A percentile compares a stretch with the other conserved stretches of the same genome.
Evolutionary conservation across 2,329 filamentous ascomycete species (phyloP).

Genomic region (Xylariaceae sp.): DNA sequence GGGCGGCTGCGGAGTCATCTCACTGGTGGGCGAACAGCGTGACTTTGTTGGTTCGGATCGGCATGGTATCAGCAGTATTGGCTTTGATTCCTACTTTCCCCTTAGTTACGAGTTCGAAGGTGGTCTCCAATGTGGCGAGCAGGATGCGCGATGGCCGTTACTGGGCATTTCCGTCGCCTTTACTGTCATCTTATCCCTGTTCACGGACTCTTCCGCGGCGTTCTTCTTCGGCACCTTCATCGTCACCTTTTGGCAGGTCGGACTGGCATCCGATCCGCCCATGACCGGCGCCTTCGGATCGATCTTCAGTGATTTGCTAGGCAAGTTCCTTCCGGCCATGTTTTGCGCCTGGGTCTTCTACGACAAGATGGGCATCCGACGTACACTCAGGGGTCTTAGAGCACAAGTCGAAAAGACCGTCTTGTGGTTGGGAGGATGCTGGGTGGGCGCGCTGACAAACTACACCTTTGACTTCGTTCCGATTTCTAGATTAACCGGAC

Average conservation of each 20-base stretch:
- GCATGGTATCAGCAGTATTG: constrained; percentile 71
- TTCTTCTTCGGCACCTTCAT: constrained; percentile 84
- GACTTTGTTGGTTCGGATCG: constrained; percentile 58
- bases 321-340: constrained; percentile 77
- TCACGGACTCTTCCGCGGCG: constrained; percentile 69
- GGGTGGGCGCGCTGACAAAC: constrained; percentile 88
- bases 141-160: constrained; percentile 78
- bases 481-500: constrained; percentile 82
- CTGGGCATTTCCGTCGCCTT: constrained; percentile 78
- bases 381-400: constrained; percentile 64
- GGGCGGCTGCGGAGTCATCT: constrained; percentile 78
- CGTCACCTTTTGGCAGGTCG: constrained; percentile 83
- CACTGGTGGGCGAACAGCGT: constrained; percentile 62
- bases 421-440: constrained; percentile 83
- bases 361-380: constrained; percentile 70
- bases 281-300: constrained; percentile 59
- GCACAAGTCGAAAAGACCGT: constrained; percentile 88
- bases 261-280: constrained; percentile 83
- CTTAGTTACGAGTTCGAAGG: constrained; percentile 73
- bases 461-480: constrained; percentile 94
- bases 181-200: constrained; percentile 70
- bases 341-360: constrained; percentile 88
- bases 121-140: constrained; percentile 60
- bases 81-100: constrained; percentile 85
- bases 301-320: constrained; percentile 71